Conservation (phyloP, 2,329 filamentous ascomycete genomes). For the Alternaria solani region DNA sequence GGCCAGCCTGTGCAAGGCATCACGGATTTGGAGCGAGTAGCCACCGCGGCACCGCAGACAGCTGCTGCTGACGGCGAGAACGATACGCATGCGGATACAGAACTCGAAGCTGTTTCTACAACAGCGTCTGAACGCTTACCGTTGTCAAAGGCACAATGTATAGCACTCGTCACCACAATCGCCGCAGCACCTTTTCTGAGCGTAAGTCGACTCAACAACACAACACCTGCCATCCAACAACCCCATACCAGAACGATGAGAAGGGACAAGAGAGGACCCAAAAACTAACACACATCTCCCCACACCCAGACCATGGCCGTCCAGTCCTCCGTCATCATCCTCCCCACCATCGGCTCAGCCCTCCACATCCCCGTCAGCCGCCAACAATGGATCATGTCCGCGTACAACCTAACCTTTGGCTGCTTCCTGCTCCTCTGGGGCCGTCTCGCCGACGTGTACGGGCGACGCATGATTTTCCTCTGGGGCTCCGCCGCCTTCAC, state of each 20-base stretch:
- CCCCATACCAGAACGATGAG: too few relatives aligned
- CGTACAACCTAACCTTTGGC: conserved; percentile 71
- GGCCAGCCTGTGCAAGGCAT: background rate
- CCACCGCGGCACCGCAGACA: background rate
- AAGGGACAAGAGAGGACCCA: too few relatives aligned
- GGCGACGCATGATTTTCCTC: conserved; percentile 71
- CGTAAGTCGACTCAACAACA: too few relatives aligned
- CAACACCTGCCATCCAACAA: too few relatives aligned
- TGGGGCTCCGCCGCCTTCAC: conserved; percentile 70
- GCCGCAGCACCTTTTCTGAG: conserved; percentile 44
- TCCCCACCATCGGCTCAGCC: conserved; percentile 67
- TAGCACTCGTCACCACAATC: conserved; percentile 39
- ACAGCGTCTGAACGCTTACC: conserved; percentile 24
- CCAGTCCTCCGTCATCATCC: conserved; percentile 68
- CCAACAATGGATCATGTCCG: conserved; percentile 72
- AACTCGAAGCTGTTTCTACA: conserved; percentile 14
- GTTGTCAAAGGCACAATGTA: conserved; percentile 43
- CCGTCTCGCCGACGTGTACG: conserved; percentile 71
- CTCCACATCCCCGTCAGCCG: conserved; percentile 66
- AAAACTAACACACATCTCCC: too few relatives aligned
- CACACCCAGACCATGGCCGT: conserved; percentile 61
- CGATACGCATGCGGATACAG: background rate
- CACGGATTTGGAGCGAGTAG: conserved; percentile 12
- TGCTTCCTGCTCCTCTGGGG: conserved; percentile 75
- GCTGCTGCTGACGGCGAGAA: background rate